Base-by-base conservation (phyloP, 768 basidiomycete species). In the Mycena galopus region DNA sequence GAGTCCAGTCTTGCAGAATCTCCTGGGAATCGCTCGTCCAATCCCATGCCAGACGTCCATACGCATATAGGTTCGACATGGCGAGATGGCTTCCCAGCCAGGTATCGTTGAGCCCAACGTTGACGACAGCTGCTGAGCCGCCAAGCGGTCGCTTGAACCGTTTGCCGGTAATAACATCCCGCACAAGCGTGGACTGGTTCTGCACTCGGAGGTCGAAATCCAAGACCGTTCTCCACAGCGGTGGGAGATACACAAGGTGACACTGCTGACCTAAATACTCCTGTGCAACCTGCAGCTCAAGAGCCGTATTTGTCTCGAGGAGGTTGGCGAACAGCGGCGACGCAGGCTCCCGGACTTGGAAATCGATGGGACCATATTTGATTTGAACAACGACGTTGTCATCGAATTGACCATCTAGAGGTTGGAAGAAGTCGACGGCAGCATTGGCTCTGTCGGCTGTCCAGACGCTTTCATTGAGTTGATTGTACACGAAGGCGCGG, bases 41-140 rank as follows among this genome's bases (percentile, higher is more conserved):
- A 57, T 73, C 73, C 73, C 73, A 73, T 27, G 73, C 73, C n/a
- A 73, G 68, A 32, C 58, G 73, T 33, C 73, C 73, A 59, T 73
- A 73, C 9, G 73, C 73, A 64, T 70, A 73, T 29, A 73, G 69
- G 68, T 73, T 73, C 51, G 73, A 73, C 73, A 73, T 73, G 57
- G 73, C 68, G 44, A 73, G 73, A 51, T 73, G 73, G n/a, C 68
- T 70, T 23, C 73, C 73, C 44, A 73, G 57, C 73, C 73, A 73
- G 58, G 73, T 73, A 55, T 69, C 68, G 33, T 73, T 57, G 39
- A 66, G 50, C 51, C 73, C 73, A 9, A 73, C 73, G 53, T 73
- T 73, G 51, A 73, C 73, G 50, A 73, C 73, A 55, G 68, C 73
- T 39, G 73, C 73, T 14, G 68, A 65, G 64, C 73, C 73, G 33